Base-by-base conservation (phyloP, 768 basidiomycete species). In the Boletus subcaerulescens region DNA sequence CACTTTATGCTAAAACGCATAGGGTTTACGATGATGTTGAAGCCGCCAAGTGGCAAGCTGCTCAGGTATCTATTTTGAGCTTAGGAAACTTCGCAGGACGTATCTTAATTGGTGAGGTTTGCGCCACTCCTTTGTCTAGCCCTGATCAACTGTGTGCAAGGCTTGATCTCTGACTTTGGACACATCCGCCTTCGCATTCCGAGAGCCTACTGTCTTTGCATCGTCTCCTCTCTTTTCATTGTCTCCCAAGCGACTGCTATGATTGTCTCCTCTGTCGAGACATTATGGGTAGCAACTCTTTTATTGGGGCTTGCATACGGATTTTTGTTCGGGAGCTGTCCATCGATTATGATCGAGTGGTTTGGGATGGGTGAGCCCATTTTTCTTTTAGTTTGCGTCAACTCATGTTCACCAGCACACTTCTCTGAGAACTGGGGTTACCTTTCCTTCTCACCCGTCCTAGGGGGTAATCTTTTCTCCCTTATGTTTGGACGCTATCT, bases 361-460 rank as follows among this genome's bases (percentile, higher is more conserved):
- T 95, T 94, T 60, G 93, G 93, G 8, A 76, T 95, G 63, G 75
- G 90, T 90, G 62, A 64, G 88, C 83, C 3, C 12, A 31, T 17
- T 45, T 26, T 53, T 14, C 14, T 10, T 22, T 40, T 26, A 6
- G n/a, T 29, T 5, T 8, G 3, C 40, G 22, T 29, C 11, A 10
- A n/a, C 35, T 47, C 53, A 2, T 35, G 29, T 31, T 6, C 11
- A 20, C 14, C 59, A 86, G 85, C 76, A 13, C 87, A 88, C 65
- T 88, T 90, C 60, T 86, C 85, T 1, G 87, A 93, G 73, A 94
- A 94, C 70, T 93, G 87, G 88, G 92, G 92, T 10, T 90, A 81
- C 65, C 75, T 89, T 24, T 81, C 83, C 18, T 71, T 91, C 45
- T 80, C 89, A 1, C 91, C 93, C 1, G 72, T 92, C 50, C n/a